Evolutionary conservation across 2,329 filamentous ascomycete species (phyloP).

Genomic region (Lachnellula subtilissima): DNA sequence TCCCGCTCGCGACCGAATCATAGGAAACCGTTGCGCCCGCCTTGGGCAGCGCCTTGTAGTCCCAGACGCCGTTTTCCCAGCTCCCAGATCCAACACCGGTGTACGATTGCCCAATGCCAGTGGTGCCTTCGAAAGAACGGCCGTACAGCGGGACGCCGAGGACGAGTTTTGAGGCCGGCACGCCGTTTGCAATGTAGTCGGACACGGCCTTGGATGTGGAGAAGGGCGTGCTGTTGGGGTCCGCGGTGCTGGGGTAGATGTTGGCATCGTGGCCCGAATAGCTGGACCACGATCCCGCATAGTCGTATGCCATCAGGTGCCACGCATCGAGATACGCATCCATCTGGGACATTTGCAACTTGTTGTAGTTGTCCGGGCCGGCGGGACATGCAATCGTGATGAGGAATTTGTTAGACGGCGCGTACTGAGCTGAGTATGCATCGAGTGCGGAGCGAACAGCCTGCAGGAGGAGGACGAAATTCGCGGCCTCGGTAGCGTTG

Average conservation of each 20-base stretch:
- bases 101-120: constrained; percentile 62
- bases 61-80: constrained; percentile 73
- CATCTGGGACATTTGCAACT: constrained; percentile 43
- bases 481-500: constrained; percentile 23
- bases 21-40: constrained; percentile 52
- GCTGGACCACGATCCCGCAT: constrained; percentile 60
- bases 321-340: constrained; percentile 47
- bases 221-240: constrained; percentile 61
- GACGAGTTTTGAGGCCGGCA: constrained; percentile 62
- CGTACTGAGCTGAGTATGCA: constrained; percentile 41
- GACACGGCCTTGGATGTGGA: constrained; percentile 60
- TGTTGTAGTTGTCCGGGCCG: constrained; percentile 43
- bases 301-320: constrained; percentile 72
- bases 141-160: constrained; percentile 81
- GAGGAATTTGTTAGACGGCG: constrained; percentile 46
- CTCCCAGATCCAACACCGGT: constrained; percentile 60
- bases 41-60: constrained; percentile 72
- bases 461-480: constrained; percentile 31
- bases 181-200: constrained; percentile 59
- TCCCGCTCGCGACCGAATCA: constrained; percentile 55
- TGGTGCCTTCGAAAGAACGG: constrained; percentile 60
- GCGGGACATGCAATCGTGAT: constrained; percentile 51
- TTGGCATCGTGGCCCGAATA: constrained; percentile 67
- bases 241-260: constrained; percentile 51
- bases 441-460: constrained; percentile 40